These are phyloP conservation scores for Pythium dissimile DNA, from an alignment of 352 stramenopile species.

Conservation along the genomic window DNA sequence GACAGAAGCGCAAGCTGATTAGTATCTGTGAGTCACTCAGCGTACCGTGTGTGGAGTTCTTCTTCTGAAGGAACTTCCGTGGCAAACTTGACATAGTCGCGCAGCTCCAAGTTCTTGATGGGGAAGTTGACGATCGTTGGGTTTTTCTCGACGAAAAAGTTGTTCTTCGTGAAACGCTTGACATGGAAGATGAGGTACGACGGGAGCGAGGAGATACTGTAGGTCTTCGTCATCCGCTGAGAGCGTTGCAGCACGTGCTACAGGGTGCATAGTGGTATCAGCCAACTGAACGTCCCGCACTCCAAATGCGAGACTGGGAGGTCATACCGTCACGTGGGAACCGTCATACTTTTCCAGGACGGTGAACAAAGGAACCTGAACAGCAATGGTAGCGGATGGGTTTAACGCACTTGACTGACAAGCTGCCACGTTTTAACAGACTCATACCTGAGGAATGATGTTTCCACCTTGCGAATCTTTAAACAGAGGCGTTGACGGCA, in stretches of 20 bases:
- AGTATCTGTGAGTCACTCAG: conserved; percentile 2
- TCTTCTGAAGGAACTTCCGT: conserved; percentile 43
- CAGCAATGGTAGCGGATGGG: not conserved
- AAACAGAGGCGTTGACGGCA: conserved; percentile 98
- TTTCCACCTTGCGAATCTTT: conserved; percentile 96
- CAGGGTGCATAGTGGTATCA: conserved; percentile 9
- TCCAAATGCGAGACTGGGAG: not conserved
- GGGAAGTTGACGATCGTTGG: conserved; percentile 99
- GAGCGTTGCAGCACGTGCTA: conserved; percentile 75
- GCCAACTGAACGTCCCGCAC: not conserved
- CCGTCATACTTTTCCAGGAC: conserved; percentile 98
- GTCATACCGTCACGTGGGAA: conserved; percentile 55
- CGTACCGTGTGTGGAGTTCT: conserved; percentile 38
- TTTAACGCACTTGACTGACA: not conserved
- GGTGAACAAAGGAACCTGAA: conserved; percentile 94
- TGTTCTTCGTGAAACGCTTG: conserved; percentile 97
- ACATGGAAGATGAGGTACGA: conserved; percentile 97
- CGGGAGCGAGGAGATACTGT: conserved; percentile 91
- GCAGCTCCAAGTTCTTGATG: conserved; percentile 98
- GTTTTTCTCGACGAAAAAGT: conserved; percentile 99
- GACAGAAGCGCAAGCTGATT: not conserved
- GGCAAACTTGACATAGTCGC: conserved; percentile 79
- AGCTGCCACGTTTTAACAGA: not conserved
- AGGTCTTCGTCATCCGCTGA: conserved; percentile 88
- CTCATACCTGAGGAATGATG: conserved; percentile 95